These are phyloP conservation scores for Pleurotus giganteus DNA, from an alignment of 768 basidiomycete genomes.

Conservation along the genomic window DNA sequence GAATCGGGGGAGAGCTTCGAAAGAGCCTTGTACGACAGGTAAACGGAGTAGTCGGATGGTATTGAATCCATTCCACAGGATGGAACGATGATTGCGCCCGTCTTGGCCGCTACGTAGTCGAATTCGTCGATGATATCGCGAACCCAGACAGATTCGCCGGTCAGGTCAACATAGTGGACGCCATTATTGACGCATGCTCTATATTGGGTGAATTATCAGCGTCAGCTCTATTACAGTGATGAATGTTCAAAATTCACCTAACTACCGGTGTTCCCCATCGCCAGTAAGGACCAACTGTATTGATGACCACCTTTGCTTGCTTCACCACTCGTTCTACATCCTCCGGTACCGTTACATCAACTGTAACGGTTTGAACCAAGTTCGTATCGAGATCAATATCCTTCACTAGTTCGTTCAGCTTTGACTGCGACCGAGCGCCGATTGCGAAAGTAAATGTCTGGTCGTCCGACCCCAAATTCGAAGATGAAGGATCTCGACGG, in stretches of 20 bases:
- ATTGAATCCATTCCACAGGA: conserved; percentile 77
- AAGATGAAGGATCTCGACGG: conserved; percentile 52
- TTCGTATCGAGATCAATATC: background rate
- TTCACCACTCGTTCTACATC: conserved; percentile 60
- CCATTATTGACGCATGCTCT: conserved; percentile 74
- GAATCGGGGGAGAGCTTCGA: conserved; percentile 35
- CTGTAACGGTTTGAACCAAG: conserved; percentile 19
- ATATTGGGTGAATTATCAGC: background rate
- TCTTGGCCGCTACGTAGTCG: conserved; percentile 69
- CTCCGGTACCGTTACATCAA: conserved; percentile 56
- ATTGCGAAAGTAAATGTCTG: background rate
- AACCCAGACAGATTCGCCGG: conserved; percentile 72
- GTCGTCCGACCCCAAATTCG: background rate
- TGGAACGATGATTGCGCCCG: conserved; percentile 74
- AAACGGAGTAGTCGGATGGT: conserved; percentile 69
- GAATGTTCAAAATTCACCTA: conserved; percentile 33
- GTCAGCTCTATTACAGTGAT: background rate
- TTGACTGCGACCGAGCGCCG: background rate
- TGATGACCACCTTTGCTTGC: conserved; percentile 66
- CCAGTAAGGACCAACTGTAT: conserved; percentile 76
- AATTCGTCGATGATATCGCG: conserved; percentile 57
- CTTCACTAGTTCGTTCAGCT: background rate
- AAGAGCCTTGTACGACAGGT: conserved; percentile 68
- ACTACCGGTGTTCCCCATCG: conserved; percentile 73
- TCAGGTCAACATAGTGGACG: conserved; percentile 84